Evolutionary conservation across 106 monocot genomes (phyloP).

Genomic region (Posidonia australis): DNA sequence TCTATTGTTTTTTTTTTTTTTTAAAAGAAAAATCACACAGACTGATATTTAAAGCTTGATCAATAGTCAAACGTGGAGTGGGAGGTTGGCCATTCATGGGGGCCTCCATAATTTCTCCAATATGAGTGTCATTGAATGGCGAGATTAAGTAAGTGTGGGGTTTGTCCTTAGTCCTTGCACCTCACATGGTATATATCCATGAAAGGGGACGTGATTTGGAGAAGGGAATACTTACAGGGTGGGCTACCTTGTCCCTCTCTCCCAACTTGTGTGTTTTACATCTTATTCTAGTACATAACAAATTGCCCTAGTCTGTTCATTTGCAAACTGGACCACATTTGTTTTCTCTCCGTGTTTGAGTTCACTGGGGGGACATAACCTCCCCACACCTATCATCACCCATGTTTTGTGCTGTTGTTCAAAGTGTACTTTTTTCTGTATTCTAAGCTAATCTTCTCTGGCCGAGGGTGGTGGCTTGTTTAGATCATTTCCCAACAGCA

Average conservation of each 20-base stretch:
- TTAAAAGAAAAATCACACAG: too few relatives aligned
- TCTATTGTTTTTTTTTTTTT: too few relatives aligned
- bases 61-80: too few relatives aligned
- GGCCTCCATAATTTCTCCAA: not conserved
- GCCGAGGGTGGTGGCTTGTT: too few relatives aligned
- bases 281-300: too few relatives aligned
- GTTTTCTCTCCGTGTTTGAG: not conserved
- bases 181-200: not conserved
- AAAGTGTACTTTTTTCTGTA: not conserved
- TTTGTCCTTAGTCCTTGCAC: not conserved
- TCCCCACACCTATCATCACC: not conserved
- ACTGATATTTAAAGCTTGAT: too few relatives aligned
- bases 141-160: not conserved
- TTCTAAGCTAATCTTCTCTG: too few relatives aligned
- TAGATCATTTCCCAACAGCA: too few relatives aligned
- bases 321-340: too few relatives aligned
- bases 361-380: not conserved
- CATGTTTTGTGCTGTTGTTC: not conserved
- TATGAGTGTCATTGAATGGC: not conserved
- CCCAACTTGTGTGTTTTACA: not conserved
- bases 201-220: not conserved
- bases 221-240: not conserved
- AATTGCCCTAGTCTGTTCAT: too few relatives aligned
- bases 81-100: not conserved
- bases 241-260: not conserved